Evolutionary conservation across 2,329 filamentous ascomycete species (phyloP).

Genomic region (Penicillium paneum): DNA sequence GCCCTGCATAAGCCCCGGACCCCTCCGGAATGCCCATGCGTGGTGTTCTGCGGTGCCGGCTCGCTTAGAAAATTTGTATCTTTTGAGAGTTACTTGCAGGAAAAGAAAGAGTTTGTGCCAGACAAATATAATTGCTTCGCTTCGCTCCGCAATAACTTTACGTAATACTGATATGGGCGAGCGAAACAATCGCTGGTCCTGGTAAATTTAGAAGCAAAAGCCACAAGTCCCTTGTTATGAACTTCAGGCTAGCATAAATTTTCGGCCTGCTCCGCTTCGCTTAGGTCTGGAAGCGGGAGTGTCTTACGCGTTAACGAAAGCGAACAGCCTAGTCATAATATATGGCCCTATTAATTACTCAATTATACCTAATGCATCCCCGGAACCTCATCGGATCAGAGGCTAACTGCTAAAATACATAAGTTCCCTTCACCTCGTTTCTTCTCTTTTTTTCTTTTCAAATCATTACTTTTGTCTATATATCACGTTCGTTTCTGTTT

Average conservation of each 20-base stretch:
- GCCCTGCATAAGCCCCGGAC: background rate
- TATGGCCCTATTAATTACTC: background rate
- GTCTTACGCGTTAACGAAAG: background rate
- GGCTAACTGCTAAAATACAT: too few species aligned
- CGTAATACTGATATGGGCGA: background rate
- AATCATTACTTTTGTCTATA: background rate
- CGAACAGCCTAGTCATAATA: background rate
- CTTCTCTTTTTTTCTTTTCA: background rate
- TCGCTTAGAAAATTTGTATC: background rate
- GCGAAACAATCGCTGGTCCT: background rate
- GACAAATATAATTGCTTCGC: too few species aligned
- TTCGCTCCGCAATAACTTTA: too few species aligned
- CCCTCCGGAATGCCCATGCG: background rate
- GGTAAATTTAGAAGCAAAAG: background rate
- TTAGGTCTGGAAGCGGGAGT: background rate
- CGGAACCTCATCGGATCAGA: background rate
- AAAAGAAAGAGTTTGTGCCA: background rate
- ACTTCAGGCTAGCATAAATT: background rate
- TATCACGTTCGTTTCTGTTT: background rate
- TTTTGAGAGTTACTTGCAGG: background rate
- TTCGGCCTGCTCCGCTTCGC: constrained; percentile 5
- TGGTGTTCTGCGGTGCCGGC: background rate
- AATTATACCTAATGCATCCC: background rate
- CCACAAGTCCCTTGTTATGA: background rate
- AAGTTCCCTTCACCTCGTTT: background rate